Percentiles rank a stretch among this genome's conserved stretches.
phyloP scores from a whole-genome alignment of 768 basidiomycete species.

The Candolleomyces efflorescens region DNA sequence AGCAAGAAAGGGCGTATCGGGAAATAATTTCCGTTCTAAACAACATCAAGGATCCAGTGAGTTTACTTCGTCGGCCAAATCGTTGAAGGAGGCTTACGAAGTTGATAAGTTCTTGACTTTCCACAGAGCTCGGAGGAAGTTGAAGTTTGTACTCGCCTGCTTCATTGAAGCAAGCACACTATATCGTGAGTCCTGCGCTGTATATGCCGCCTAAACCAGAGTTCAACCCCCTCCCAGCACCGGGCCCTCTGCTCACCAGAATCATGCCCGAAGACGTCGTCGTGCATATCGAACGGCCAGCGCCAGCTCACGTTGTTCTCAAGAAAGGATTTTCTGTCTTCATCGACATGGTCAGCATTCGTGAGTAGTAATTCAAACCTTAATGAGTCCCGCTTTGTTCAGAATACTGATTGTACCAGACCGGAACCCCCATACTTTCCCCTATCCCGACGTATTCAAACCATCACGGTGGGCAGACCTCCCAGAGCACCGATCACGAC shows the following conservation, averaged over 20 bases:
- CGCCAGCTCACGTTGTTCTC: not conserved
- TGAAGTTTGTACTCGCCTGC: constrained; percentile 8
- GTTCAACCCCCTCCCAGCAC: not conserved
- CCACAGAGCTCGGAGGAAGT: not conserved
- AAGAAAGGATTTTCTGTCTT: not conserved
- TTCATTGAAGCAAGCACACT: constrained; percentile 10
- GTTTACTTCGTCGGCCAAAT: too few relatives aligned
- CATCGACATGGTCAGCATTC: not conserved
- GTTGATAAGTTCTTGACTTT: too few relatives aligned
- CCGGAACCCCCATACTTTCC: constrained; percentile 8
- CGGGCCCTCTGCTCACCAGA: constrained; percentile 4
- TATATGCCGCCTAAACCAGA: not conserved
- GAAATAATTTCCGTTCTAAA: constrained; percentile 6
- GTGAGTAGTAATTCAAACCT: too few relatives aligned
- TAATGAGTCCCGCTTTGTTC: too few relatives aligned
- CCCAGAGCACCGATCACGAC: constrained; percentile 4
- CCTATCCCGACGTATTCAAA: constrained; percentile 5
- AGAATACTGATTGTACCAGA: constrained; percentile 1
- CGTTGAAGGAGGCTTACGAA: too few relatives aligned
- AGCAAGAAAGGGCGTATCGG: constrained; percentile 8
- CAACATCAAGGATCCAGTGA: constrained; percentile 7
- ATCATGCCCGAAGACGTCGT: constrained; percentile 5
- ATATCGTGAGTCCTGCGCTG: constrained; percentile 5
- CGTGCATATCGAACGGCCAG: constrained; percentile 4
- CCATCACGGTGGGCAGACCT: constrained; percentile 11